phyloP scores from a whole-genome alignment of 768 basidiomycete genomes.

The Hygrophorus pudorinus region DNA sequence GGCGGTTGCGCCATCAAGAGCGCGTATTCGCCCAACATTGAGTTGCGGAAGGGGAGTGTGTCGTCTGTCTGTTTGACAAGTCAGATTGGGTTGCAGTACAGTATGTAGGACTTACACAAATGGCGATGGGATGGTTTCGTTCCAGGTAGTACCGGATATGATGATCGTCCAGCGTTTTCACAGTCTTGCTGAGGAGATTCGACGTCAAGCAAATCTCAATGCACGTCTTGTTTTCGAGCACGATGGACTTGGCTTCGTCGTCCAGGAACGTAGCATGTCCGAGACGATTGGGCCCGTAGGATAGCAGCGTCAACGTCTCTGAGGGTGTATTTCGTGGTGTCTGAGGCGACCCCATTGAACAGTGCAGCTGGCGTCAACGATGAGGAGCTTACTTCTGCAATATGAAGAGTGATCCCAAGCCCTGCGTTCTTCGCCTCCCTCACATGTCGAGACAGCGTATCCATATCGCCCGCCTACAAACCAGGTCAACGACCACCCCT shows the following conservation, averaged over 20 bases:
- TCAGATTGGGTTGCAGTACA: neutral
- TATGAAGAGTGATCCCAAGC: slow-evolving; percentile 68
- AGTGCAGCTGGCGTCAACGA: neutral
- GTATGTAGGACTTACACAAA: slow-evolving; percentile 50
- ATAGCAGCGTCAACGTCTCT: slow-evolving; percentile 55
- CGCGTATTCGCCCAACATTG: slow-evolving; percentile 70
- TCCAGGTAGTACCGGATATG: slow-evolving; percentile 62
- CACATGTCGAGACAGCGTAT: slow-evolving; percentile 37
- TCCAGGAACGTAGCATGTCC: slow-evolving; percentile 79
- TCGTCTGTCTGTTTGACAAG: slow-evolving; percentile 60
- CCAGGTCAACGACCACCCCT: slow-evolving; percentile 1
- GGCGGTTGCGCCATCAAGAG: slow-evolving; percentile 66
- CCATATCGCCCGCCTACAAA: slow-evolving; percentile 42
- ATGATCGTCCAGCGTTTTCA: slow-evolving; percentile 51
- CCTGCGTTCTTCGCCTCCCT: slow-evolving; percentile 46
- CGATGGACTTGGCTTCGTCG: slow-evolving; percentile 44
- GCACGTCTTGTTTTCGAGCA: slow-evolving; percentile 42
- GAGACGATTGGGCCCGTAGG: slow-evolving; percentile 54
- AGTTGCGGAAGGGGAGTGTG: slow-evolving; percentile 66
- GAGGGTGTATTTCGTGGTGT: slow-evolving; percentile 29
- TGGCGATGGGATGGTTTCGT: slow-evolving; percentile 56
- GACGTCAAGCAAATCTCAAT: slow-evolving; percentile 80
- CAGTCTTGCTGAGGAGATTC: slow-evolving; percentile 72
- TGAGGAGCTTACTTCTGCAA: slow-evolving; percentile 59
- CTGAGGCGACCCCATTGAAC: neutral